phyloP scores from a whole-genome alignment of 179 eudicot species.

The Silene coronaria region DNA sequence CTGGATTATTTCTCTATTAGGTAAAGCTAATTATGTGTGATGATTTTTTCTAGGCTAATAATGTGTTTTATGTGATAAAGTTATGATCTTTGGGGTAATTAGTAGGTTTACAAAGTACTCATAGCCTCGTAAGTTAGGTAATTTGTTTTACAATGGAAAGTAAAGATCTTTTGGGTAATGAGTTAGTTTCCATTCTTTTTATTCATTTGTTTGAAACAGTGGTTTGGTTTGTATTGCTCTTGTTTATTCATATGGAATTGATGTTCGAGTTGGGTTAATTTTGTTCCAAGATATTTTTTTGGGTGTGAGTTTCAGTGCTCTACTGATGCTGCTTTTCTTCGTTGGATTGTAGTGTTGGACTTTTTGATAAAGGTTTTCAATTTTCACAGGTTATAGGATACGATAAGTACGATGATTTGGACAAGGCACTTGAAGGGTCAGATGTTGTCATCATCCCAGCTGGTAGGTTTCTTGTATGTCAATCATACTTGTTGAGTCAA shows the following conservation, averaged over 20 bases:
- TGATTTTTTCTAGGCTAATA: not conserved
- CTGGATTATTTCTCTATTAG: no score
- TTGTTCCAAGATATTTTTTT: no score
- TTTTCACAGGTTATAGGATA: constrained; percentile 28
- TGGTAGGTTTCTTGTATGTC: constrained; percentile 33
- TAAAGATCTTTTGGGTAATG: no score
- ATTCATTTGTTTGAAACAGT: no score
- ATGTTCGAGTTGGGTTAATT: no score
- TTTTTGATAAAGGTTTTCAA: not conserved
- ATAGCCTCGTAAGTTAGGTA: no score
- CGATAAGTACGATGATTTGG: constrained; percentile 34
- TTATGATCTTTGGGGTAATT: not conserved
- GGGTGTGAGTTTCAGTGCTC: not conserved
- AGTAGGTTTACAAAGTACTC: no score
- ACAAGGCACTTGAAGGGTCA: constrained; percentile 69
- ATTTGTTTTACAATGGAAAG: no score
- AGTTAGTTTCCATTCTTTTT: no score
- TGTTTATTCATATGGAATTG: no score
- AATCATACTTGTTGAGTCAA: not conserved
- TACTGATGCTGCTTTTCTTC: not conserved
- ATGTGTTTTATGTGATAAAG: not conserved
- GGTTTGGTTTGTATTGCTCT: no score
- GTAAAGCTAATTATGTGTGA: no score
- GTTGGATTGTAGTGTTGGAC: not conserved
- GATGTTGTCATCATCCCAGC: constrained; percentile 96